Evolutionary conservation across 306 rosid species (phyloP).

Genomic region (Coriaria nepalensis): DNA sequence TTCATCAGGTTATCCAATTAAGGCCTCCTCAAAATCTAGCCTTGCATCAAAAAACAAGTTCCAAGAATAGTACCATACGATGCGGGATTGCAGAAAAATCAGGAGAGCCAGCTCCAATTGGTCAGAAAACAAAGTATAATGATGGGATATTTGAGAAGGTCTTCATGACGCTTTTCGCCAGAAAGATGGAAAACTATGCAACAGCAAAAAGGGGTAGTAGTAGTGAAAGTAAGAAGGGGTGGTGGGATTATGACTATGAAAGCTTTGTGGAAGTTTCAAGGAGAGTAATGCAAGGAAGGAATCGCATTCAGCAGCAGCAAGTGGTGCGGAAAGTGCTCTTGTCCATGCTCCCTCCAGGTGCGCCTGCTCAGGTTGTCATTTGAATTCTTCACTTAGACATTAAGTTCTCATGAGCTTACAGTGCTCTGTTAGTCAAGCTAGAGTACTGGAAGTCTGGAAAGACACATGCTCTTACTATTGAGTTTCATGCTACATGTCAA

Average conservation of each 20-base stretch:
- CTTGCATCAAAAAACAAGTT: no score
- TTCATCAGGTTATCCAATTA: no score
- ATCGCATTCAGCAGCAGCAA: conserved; percentile 65
- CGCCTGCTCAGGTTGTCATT: conserved; percentile 79
- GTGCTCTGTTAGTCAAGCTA: no score
- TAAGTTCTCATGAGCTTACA: no score
- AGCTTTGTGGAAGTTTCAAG: conserved; percentile 68
- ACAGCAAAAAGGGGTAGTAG: neutral
- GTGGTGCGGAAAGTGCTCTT: conserved; percentile 79
- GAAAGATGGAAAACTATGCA: conserved; percentile 63
- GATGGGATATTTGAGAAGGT: conserved; percentile 64
- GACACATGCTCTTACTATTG: no score
- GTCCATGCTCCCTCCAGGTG: conserved; percentile 98
- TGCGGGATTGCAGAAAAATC: conserved; percentile 76
- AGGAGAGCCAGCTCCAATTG: conserved; percentile 75
- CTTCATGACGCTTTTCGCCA: conserved; percentile 66
- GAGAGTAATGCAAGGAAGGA: conserved; percentile 80
- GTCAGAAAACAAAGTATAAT: conserved; percentile 60
- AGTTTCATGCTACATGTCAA: no score
- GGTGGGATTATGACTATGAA: conserved; percentile 54
- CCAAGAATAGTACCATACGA: no score
- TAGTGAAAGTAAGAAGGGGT: conserved; percentile 18
- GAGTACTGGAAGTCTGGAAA: no score
- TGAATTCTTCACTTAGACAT: neutral
- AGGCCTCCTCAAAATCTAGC: no score